Base-by-base conservation (phyloP, 1,139 yeast genomes). In the Zygoascus meyerae region DNA sequence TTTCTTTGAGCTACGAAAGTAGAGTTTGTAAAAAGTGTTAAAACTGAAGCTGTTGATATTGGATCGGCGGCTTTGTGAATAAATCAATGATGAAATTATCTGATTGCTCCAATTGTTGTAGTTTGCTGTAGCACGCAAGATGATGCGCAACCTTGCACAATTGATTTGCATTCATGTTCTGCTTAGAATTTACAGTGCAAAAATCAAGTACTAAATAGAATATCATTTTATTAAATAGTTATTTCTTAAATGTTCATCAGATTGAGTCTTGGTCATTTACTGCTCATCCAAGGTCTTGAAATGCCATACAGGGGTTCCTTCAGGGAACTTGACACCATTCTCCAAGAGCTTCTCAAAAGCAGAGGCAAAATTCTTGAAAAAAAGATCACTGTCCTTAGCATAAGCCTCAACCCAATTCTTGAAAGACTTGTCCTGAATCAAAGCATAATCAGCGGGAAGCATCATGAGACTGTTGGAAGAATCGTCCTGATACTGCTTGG, bases 371-470 rank as follows among this genome's bases (percentile, higher is more conserved):
- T 86, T 94, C 52, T 73, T 72, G 65, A 85, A 84, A 72, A 83
- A 87, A 44, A 72, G 63, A 42, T 78, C 80, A 59, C 79, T 75
- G 67, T 86, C 87, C 38, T 73, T 72, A 29, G 96, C 95, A 63
- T 81, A 87, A 60, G 71, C 69, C 62, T 78, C 76, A 46, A 82
- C 92, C 70, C 81, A 79, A 63, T 78, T 75, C 61, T 73, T 68
- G 65, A 84, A 86, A 52, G 71, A 71, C 42, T 78, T 71, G 62
- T 84, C 92, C 62, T 81, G 78, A 48, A 80, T 72, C 58, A 87
- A 68, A 2, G 90, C 83, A 70, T 79, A 77, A 64, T 87, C 96
- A 28, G 95, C 77, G 40, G 94, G 95, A 60, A 87, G 71, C 96
- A 87, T 87, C 96, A 87, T 87, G 58, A 82, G 76, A n/a, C 79